Evolutionary conservation across 495 filamentous ascomycete genomes (phyloP).

Genomic region (Venustampulla echinocandica): DNA sequence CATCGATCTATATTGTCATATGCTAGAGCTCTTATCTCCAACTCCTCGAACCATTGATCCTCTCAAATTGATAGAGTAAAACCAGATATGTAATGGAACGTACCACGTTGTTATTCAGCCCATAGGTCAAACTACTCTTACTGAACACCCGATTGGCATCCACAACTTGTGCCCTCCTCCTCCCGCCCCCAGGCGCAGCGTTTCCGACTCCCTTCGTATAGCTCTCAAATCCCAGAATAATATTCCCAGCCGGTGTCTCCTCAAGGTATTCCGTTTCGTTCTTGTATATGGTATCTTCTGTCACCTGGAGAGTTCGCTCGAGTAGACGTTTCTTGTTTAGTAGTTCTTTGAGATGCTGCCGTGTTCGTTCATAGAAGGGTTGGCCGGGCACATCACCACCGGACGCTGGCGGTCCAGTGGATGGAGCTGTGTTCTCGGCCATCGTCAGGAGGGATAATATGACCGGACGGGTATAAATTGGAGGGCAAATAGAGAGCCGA

Average conservation of each 20-base stretch:
- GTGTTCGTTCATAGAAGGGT: constrained; percentile 42
- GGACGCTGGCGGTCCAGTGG: constrained; percentile 29
- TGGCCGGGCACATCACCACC: constrained; percentile 32
- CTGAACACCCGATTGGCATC: constrained; percentile 51
- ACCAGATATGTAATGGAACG: no score
- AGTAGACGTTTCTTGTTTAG: constrained; percentile 33
- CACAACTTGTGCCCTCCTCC: constrained; percentile 39
- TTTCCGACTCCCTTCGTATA: constrained; percentile 76
- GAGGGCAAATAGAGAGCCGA: no score
- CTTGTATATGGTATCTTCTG: constrained; percentile 76
- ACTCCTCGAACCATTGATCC: no score
- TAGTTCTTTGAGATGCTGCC: constrained; percentile 40
- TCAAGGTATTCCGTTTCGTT: constrained; percentile 85
- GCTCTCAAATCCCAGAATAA: constrained; percentile 93
- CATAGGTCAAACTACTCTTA: constrained; percentile 49
- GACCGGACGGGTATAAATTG: neutral
- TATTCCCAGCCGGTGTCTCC: constrained; percentile 84
- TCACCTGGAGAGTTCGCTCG: constrained; percentile 31
- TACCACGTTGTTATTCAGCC: no score
- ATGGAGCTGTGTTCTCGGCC: constrained; percentile 45
- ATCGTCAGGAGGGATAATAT: constrained; percentile 26
- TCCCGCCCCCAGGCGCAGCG: constrained; percentile 32
- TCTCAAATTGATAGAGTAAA: no score
- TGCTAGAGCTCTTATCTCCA: no score
- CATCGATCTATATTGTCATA: no score